phyloP scores from a whole-genome alignment of 352 stramenopile genomes.

The Thalassiosira mediterranea region DNA sequence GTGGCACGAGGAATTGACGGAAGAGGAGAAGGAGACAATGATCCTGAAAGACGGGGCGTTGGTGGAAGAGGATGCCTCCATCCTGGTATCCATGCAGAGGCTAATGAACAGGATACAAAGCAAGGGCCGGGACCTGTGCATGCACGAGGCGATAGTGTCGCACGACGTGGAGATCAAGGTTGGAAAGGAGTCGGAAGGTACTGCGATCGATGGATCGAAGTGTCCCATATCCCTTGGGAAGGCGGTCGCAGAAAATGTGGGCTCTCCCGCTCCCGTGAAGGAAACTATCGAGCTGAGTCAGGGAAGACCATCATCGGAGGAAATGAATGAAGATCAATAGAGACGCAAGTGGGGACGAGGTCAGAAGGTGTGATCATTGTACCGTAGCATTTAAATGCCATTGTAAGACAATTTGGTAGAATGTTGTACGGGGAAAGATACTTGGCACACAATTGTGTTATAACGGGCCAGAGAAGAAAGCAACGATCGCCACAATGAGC shows the following conservation, averaged over 20 bases:
- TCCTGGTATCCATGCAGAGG: constrained; percentile 50
- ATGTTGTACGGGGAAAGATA: no score
- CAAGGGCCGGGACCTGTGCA: constrained; percentile 71
- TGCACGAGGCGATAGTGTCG: constrained; percentile 67
- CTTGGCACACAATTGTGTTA: no score
- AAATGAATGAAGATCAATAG: no score
- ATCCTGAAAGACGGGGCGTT: no score
- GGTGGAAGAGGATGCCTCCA: constrained; percentile 3
- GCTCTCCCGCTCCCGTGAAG: background rate
- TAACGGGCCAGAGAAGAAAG: no score
- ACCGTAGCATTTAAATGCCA: no score
- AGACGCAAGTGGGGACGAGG: no score
- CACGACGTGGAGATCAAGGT: constrained; percentile 35
- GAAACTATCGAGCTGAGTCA: constrained; percentile 13
- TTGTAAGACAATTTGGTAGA: no score
- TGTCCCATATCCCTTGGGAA: constrained; percentile 47
- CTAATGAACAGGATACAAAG: constrained; percentile 65
- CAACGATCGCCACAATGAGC: no score
- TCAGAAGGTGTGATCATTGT: no score
- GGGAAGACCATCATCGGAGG: background rate
- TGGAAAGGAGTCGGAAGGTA: constrained; percentile 17
- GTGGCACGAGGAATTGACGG: constrained; percentile 69
- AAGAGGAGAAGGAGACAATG: constrained; percentile 34
- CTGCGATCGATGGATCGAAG: constrained; percentile 37
- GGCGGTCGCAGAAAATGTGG: constrained; percentile 7